Percentiles rank a stretch among this genome's conserved stretches.
Evolutionary conservation across 1,139 yeast species (phyloP).

Genomic region (Arxiozyma telluris): DNA sequence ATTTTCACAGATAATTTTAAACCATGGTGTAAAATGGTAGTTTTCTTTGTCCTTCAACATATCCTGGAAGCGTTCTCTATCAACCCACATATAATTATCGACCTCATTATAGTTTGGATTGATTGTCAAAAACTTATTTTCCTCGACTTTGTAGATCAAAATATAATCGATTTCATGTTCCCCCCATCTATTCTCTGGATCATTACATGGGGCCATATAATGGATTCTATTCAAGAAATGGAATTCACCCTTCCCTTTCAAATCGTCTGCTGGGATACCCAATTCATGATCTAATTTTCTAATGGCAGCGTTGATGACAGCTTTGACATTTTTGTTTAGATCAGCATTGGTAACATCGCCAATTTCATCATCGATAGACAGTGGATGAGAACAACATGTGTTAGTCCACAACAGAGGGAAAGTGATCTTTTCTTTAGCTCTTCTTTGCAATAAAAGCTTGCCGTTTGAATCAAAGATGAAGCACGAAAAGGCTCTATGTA

Average conservation of each 20-base stretch:
- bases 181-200: slow-evolving; percentile 61
- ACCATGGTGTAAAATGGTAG: slow-evolving; percentile 92
- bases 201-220: slow-evolving; percentile 76
- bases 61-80: slow-evolving; percentile 50
- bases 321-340: neutral
- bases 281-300: slow-evolving; percentile 88
- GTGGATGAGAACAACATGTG: slow-evolving; percentile 96
- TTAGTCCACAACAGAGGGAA: slow-evolving; percentile 97
- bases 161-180: slow-evolving; percentile 97
- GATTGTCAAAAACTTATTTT: slow-evolving; percentile 37
- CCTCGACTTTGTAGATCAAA: slow-evolving; percentile 60
- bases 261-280: slow-evolving; percentile 68
- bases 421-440: slow-evolving; percentile 93
- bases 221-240: slow-evolving; percentile 88
- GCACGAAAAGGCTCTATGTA: slow-evolving; percentile 93
- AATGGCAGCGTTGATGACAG: slow-evolving; percentile 82
- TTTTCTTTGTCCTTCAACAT: slow-evolving; percentile 58
- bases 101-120: slow-evolving; percentile 72
- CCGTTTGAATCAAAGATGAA: slow-evolving; percentile 75
- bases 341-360: slow-evolving; percentile 29
- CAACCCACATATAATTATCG: slow-evolving; percentile 68
- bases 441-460: slow-evolving; percentile 75
- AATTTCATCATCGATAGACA: slow-evolving; percentile 72
- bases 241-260: slow-evolving; percentile 36
- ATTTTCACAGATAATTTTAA: slow-evolving; percentile 85